A percentile compares a stretch with the other conserved stretches of the same genome.
Evolutionary conservation across 2,329 filamentous ascomycete species (phyloP).

Genomic region (Allantophomopsis lycopodina): DNA sequence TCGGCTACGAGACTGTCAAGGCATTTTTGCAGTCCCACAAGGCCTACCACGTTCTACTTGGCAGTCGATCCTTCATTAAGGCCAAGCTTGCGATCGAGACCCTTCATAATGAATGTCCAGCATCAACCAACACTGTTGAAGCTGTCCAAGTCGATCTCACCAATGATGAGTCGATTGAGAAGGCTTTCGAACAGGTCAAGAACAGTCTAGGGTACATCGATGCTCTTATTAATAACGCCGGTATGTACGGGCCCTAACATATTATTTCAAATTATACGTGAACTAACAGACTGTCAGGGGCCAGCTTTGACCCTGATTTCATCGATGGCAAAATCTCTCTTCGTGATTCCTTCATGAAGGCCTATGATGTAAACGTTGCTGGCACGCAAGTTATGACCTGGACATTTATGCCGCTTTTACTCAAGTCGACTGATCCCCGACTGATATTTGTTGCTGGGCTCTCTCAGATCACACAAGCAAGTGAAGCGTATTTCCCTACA

Average conservation of each 20-base stretch:
- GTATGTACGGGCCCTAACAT: constrained; percentile 3
- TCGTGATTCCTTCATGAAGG: too few relatives aligned
- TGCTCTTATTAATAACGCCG: constrained; percentile 10
- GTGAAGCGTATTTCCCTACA: too few relatives aligned
- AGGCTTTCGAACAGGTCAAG: constrained; percentile 8
- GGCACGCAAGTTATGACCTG: too few relatives aligned
- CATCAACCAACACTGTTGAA: constrained; percentile 12
- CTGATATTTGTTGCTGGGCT: too few relatives aligned
- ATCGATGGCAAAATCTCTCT: too few relatives aligned
- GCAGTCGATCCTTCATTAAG: constrained; percentile 21
- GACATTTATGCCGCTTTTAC: too few relatives aligned
- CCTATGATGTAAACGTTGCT: too few relatives aligned
- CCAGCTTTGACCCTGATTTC: too few relatives aligned
- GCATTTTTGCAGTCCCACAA: constrained; percentile 21
- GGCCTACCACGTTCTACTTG: constrained; percentile 25
- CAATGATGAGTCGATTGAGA: constrained; percentile 10
- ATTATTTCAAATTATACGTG: too few relatives aligned
- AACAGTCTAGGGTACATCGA: constrained; percentile 7
- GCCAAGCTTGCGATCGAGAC: constrained; percentile 20
- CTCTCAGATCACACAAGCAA: too few relatives aligned
- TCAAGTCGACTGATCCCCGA: too few relatives aligned
- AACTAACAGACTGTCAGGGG: too few relatives aligned
- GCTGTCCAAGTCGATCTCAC: constrained; percentile 9
- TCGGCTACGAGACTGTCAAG: constrained; percentile 26
- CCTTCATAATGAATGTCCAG: constrained; percentile 18